Base-by-base conservation (phyloP, 2,329 filamentous ascomycete species). In the Aspergillus costaricaensis region DNA sequence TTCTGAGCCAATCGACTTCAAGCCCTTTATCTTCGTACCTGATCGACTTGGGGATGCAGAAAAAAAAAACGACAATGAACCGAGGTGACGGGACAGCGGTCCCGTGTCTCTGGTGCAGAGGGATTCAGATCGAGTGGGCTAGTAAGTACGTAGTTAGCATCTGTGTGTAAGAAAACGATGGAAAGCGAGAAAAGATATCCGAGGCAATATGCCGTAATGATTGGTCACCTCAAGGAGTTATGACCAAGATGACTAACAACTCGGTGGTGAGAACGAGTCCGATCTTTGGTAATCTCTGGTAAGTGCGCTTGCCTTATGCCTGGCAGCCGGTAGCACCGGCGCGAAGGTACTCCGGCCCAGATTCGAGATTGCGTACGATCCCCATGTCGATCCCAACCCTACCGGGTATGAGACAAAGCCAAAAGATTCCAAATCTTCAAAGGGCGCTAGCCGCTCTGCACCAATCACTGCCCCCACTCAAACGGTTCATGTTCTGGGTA, bases 351-450 rank as follows among this genome's bases (percentile, higher is more conserved):
- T 32, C 36, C 48, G 39, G 41, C 43, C 53, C 44, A 59, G 60
- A 60, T 59, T 59, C 41, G 27, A 55, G 54, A 52, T 56, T 62
- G 57, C 48, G 62, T 41, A 60, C 56, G 50, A 66, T 63, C 61
- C 36, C 38, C 59, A 44, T 43, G 66, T 50, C 56, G 64, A 68
- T 68, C 67, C 12, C 50, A 58, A 32, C 67, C 58, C 14, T 15
- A 30, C 36, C 27, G 12, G 58, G 66, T 62, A 62, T 50, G 57
- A 57, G 55, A 54, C 53, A 62, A 63, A 68, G 60, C 58, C 58
- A 59, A 67, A 67, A 60, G 59, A 69, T 69, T 69, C 59, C 65
- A 68, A 69, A 69, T 69, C 58, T 52, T 63, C 43, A 61, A 48
- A 55, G 38, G 59, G 39, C 61, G 59, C 62, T 62, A 65, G 55